Conservation (phyloP, 1,284 basidiomycete species). For the Cryptococcus deneoformans region DNA sequence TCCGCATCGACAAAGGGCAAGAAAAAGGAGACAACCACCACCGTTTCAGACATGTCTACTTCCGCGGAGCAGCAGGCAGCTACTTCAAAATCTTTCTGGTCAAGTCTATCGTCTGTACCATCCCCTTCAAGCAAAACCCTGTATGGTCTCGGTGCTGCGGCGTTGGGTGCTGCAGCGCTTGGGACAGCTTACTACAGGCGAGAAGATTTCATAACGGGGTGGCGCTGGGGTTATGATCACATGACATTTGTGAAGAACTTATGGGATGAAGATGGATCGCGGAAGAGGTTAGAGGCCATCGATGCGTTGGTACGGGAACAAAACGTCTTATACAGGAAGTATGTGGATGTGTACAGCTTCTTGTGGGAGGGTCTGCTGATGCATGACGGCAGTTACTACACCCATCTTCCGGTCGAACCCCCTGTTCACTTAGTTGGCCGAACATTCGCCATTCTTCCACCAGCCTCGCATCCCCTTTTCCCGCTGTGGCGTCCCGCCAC, state of each 20-base stretch:
- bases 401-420: conserved; percentile 62
- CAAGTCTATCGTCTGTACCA: conserved; percentile 9
- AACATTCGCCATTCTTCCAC: conserved; percentile 74
- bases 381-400: conserved; percentile 63
- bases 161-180: conserved; percentile 80
- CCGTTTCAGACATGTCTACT: not conserved
- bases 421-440: conserved; percentile 57
- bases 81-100: conserved; percentile 16
- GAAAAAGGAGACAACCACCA: conserved; percentile 2
- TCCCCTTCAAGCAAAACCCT: conserved; percentile 21
- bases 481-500: conserved; percentile 60
- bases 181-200: conserved; percentile 76
- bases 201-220: conserved; percentile 64
- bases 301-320: conserved; percentile 56
- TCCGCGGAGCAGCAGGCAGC: not conserved
- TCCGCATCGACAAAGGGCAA: conserved; percentile 6
- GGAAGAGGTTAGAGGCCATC: conserved; percentile 62
- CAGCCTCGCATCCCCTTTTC: conserved; percentile 55
- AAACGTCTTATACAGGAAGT: conserved; percentile 69
- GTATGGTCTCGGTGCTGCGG: conserved; percentile 56
- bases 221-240: conserved; percentile 79
- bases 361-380: not conserved
- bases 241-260: conserved; percentile 84
- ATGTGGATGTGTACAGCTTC: conserved; percentile 4
- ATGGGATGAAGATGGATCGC: conserved; percentile 73